Conservation (phyloP, 2,329 filamentous ascomycete species). For the Sclerotinia subarctica region DNA sequence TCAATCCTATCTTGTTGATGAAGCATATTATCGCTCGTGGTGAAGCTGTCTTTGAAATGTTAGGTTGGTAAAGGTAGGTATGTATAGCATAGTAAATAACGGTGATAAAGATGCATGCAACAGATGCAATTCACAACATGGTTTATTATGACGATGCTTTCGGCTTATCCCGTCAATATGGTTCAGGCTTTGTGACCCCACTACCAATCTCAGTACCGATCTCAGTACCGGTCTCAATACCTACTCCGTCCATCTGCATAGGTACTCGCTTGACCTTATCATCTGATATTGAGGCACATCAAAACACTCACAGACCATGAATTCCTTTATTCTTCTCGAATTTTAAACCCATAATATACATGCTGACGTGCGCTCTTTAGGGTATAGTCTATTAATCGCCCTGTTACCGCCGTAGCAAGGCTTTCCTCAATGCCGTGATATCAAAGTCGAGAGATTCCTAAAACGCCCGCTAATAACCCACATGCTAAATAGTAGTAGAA, state of each 20-base stretch:
- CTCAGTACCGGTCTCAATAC: background rate
- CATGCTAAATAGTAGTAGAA: background rate
- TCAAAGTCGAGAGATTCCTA: background rate
- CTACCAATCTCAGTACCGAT: too few species aligned
- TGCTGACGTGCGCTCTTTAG: background rate
- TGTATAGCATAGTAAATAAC: background rate
- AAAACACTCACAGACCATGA: background rate
- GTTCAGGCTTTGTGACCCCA: conserved; percentile 1
- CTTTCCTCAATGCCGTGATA: background rate
- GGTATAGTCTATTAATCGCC: background rate
- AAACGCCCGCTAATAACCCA: background rate
- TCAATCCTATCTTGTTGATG: background rate
- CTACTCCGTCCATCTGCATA: too few species aligned
- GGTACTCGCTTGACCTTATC: too few species aligned
- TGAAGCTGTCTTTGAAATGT: background rate
- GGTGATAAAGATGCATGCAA: background rate
- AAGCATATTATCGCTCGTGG: conserved; percentile 1
- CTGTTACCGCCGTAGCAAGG: background rate
- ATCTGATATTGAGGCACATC: background rate
- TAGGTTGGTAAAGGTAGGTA: background rate
- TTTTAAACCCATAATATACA: background rate
- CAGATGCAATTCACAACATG: background rate
- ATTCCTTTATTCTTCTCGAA: background rate
- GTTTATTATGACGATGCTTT: background rate
- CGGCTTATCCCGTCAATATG: conserved; percentile 1